Base-by-base conservation (phyloP, 179 eudicot genomes). In the Silene coronaria region DNA sequence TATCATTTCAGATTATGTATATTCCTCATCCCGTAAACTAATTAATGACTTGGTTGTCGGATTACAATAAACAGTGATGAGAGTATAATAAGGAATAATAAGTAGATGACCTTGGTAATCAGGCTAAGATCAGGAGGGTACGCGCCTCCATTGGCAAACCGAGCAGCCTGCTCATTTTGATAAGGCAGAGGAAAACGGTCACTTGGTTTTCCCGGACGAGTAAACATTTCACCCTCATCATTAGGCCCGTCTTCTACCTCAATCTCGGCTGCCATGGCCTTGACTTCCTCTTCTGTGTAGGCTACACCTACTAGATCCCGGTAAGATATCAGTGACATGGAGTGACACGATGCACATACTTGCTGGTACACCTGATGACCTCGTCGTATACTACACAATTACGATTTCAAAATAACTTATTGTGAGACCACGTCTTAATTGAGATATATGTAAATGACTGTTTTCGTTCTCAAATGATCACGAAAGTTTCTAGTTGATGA, bases 111-210 rank as follows among this genome's bases (percentile, higher is more conserved):
- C 80, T 93, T 93, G 77, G 98, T 89, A 28, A 93, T 87, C 38
- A 93, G 97, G 83, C 97, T 91, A 51, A 93, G 84, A 82, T 93
- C 97, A 36, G 97, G 97, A 84, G 97, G 97, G 80, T 93, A 93
- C 34, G 97, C 97, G 68, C 96, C 97, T 61, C 97, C 97, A 82
- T 93, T 93, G 16, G 97, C 94, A 87, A 93, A 93, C 82, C 97
- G 87, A 68, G 97, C 97, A 21, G 97, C 97, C 82, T 83, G 82
- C 58, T 93, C 97, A 75, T 93, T 93, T 66, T 89, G 24, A 87
- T 93, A 92, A 67, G 97, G 97, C 82, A 87, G 84, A 57, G 96
- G 97, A 72, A 92, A 84, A 19, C 96, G 89, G 69, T 92, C 97
- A 80, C 94, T 92, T 32, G 89, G 86, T 74, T 92, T 92, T 7